Base-by-base conservation (phyloP, 108 stramenopile genomes). In the Mayamaea pseudoterrestris region DNA sequence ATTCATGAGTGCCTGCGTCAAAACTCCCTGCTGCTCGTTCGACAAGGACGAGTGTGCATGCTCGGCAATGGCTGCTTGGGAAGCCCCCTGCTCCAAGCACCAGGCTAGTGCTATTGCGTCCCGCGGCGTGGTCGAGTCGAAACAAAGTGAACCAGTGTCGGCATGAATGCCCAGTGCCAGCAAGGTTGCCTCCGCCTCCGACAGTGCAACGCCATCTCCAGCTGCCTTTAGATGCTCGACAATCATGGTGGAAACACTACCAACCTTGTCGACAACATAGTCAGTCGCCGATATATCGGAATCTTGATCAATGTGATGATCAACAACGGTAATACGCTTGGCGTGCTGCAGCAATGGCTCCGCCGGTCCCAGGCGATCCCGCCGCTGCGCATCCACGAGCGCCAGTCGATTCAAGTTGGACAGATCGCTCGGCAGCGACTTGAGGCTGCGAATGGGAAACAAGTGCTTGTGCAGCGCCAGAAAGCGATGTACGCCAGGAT, bases 21-120 rank as follows among this genome's bases (percentile, higher is more conserved):
- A 61, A 5, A 90, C 81, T 13, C 65, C 48, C 57, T 89, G 91
- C 41, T 95, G 93, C 41, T 88, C 89, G 12, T 42, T 60, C 55
- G 74, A 74, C 27, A 95, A 60, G 3, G 78, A 69, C 13, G 80
- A 59, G 41, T 71, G 67, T 5, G 80, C 83, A 53, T 90, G 81
- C 62, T 95, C 94, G 7, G 94, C 91, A 60, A 95, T 90, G 9
- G 90, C 94, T 17, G 78, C 58, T 57, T 95, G 93, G 61, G 81
- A 86, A 21, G 87, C 87, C n/a, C 93, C 93, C 58, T 77, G 70
- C 31, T 70, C 67, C 90, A 95, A 86, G 22, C 81, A 66, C 93
- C 93, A 95, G 16, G 84, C 87, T 27, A 95, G 53, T 18, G 92
- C 88, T 29, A 29, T 52, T 6, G 84, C 93, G 52, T 95, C 93